Evolutionary conservation across 352 stramenopile species (phyloP), one percentile per base, ranked within the genome.

Genomic region (Globisporangium orthogonon): DNA sequence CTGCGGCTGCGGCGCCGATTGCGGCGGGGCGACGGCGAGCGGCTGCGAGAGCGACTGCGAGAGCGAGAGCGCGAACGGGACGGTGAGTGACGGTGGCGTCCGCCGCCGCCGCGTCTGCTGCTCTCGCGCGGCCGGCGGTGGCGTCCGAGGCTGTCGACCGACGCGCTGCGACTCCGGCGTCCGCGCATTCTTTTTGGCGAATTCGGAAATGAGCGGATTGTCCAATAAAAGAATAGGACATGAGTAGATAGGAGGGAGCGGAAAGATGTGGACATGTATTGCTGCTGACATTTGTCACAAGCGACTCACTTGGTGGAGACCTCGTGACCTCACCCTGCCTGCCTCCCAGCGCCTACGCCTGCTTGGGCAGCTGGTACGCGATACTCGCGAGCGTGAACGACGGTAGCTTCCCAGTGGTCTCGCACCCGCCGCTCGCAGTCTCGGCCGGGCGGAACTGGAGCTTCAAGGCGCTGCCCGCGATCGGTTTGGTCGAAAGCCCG

Each of bases 91-190:
- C 61, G 29, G 1, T 63, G 60, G 17, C 65, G 23, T 23, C 23
- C 56, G 1, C 56, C 46, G 31, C 63, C 54, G 40, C 44, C 15
- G 41, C 29, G 31, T 11, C 47, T 49, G 31, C 50, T 53, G 40
- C 64, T 65, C 18, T 50, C 65, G 29, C 57, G 52, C 17, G 54
- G 51, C 28, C 60, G 54, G 31, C 58, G 51, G 35, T 50, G 52
- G 47, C 62, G 63, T 39, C 82, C 82, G 50, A 88, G 67, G 56
- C 74, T 88, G 67, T 91, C 82, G 30, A 88, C 52, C 23, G 82
- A 91, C 23, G 55, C 59, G 56, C 81, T 89, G 35, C 78, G 72
- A 15, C 56, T 14, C 30, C 23, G 23, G 23, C 23, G 23, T 23
- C 23, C 23, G 39, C 13, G 39, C 55, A 11, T 18, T 60, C 45